These are phyloP conservation scores for Tripidium arundinaceum DNA, from an alignment of 202 grass and related monocot species.

Conservation along the genomic window DNA sequence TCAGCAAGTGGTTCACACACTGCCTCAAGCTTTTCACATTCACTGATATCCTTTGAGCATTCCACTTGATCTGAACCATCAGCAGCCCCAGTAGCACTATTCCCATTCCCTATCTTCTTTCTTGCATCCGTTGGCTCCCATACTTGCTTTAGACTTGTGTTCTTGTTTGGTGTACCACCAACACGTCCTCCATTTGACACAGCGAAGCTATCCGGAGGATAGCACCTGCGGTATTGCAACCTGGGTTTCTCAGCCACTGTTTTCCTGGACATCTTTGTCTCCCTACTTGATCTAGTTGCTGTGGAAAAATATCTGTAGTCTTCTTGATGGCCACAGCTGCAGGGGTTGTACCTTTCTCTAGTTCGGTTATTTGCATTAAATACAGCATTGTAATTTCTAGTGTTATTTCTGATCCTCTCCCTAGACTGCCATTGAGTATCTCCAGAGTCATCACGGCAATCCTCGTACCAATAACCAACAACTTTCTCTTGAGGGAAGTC, in stretches of 20 bases:
- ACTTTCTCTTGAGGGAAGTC: conserved; percentile 34
- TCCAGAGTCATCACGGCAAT: conserved; percentile 20
- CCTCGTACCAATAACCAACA: conserved; percentile 38
- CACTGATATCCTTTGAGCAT: conserved; percentile 18
- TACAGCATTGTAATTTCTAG: conserved; percentile 40
- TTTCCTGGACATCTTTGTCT: conserved; percentile 45
- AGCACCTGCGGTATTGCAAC: conserved; percentile 51
- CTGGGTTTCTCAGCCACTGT: conserved; percentile 42
- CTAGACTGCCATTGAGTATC: conserved; percentile 39
- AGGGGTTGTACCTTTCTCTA: conserved; percentile 54
- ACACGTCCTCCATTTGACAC: conserved; percentile 44
- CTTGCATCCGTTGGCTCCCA: conserved; percentile 80
- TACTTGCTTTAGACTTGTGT: conserved; percentile 57
- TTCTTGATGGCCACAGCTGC: conserved; percentile 58
- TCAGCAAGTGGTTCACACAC: neutral
- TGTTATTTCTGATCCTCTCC: conserved; percentile 41
- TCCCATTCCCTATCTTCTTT: conserved; percentile 43
- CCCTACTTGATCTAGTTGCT: conserved; percentile 30
- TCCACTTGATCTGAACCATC: conserved; percentile 18
- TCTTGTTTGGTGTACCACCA: conserved; percentile 47
- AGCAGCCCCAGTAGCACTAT: neutral
- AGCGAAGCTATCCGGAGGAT: conserved; percentile 36
- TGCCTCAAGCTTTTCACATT: conserved; percentile 21
- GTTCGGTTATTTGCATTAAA: conserved; percentile 37
- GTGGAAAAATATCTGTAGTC: conserved; percentile 47